A percentile compares a stretch with the other conserved stretches of the same genome.
Conservation (phyloP, 169 alveolate genomes). For the Babesia bovis region DNA sequence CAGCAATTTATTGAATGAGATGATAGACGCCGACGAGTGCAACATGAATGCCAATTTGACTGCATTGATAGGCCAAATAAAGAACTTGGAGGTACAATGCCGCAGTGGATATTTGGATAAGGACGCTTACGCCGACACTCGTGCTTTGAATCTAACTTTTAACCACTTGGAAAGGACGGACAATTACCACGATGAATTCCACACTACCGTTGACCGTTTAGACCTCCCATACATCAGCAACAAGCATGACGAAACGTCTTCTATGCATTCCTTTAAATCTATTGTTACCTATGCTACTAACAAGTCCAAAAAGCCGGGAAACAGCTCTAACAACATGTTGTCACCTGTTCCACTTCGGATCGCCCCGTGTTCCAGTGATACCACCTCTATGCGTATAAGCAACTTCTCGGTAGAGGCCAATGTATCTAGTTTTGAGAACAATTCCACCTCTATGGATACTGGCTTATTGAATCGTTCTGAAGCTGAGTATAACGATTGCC, state of each 20-base stretch:
- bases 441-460: neutral
- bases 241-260: neutral
- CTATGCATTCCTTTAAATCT: slow-evolving; percentile 9
- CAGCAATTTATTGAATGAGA: slow-evolving; percentile 13
- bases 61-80: neutral
- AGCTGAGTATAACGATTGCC: no score
- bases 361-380: neutral
- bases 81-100: neutral
- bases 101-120: neutral
- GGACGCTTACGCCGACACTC: neutral
- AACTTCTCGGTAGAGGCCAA: neutral
- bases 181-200: neutral
- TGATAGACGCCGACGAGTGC: neutral
- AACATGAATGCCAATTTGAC: neutral
- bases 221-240: slow-evolving; percentile 6
- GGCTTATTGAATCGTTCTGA: no score
- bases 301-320: neutral
- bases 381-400: neutral
- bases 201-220: slow-evolving; percentile 6
- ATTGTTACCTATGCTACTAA: neutral
- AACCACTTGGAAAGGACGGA: neutral
- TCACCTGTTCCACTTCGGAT: neutral
- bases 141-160: slow-evolving; percentile 2
- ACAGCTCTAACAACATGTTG: neutral
- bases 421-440: neutral